A percentile compares a stretch with the other conserved stretches of the same genome.
These are phyloP conservation scores for Funneliformis caledonium DNA, from an alignment of 371 early-diverging fungal genomes.

Conservation along the genomic window DNA sequence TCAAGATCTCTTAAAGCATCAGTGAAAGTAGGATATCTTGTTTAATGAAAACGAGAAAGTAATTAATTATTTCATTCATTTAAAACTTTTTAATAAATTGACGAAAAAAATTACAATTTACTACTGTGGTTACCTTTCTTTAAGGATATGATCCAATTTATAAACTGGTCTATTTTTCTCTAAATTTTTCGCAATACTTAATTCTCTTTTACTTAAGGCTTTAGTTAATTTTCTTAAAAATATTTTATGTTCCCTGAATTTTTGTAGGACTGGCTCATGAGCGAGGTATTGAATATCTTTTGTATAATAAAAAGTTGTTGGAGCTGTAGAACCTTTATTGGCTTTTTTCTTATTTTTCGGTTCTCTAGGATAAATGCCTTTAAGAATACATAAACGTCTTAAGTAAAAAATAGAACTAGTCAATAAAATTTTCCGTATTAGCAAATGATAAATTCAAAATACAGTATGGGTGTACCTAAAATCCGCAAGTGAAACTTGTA, in stretches of 20 bases:
- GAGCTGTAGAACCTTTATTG: slow-evolving; percentile 88
- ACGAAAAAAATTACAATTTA: not conserved
- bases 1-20: slow-evolving; percentile 96
- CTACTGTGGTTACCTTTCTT: slow-evolving; percentile 70
- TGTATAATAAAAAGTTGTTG: slow-evolving; percentile 89
- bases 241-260: slow-evolving; percentile 90
- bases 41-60: not conserved
- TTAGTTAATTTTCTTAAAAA: slow-evolving; percentile 85
- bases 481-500: slow-evolving; percentile 91
- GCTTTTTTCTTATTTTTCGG: slow-evolving; percentile 94
- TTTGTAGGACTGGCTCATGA: slow-evolving; percentile 90
- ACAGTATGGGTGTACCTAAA: slow-evolving; percentile 72
- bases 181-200: slow-evolving; percentile 72
- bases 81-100: not conserved
- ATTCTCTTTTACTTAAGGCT: slow-evolving; percentile 82
- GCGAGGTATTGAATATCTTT: slow-evolving; percentile 94
- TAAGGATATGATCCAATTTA: slow-evolving; percentile 90
- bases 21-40: slow-evolving; percentile 89
- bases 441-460: not conserved
- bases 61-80: not conserved
- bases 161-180: slow-evolving; percentile 81
- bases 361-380: slow-evolving; percentile 97
- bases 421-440: not conserved
- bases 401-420: slow-evolving; percentile 3
- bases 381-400: slow-evolving; percentile 96